A percentile compares a stretch with the other conserved stretches of the same genome.
Evolutionary conservation across 345 rosid species (phyloP).

Genomic region (Salix brachista): DNA sequence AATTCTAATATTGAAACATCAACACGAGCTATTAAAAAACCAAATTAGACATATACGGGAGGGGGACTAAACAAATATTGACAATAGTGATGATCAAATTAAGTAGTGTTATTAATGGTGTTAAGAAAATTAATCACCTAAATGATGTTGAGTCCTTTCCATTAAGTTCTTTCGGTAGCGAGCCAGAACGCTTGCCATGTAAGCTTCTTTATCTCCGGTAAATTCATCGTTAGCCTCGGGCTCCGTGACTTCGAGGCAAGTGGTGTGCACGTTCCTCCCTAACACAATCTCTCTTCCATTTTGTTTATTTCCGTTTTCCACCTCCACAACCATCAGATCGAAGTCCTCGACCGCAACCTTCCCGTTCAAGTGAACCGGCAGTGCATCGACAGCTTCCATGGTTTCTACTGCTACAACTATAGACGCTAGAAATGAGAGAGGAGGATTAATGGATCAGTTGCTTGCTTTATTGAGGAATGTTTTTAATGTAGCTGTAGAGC

Average conservation of each 20-base stretch:
- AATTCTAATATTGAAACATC: background rate
- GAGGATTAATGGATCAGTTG: background rate
- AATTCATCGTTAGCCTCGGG: constrained; percentile 82
- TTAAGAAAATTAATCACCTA: constrained; percentile 37
- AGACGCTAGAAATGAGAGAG: background rate
- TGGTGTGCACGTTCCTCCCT: constrained; percentile 76
- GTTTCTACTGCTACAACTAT: background rate
- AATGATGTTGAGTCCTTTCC: constrained; percentile 76
- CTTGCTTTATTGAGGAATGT: background rate
- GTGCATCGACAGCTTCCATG: background rate
- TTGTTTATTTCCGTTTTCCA: constrained; percentile 10
- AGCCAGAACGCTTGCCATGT: constrained; percentile 92
- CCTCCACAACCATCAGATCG: constrained; percentile 36
- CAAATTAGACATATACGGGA: background rate
- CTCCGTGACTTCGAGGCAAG: constrained; percentile 80
- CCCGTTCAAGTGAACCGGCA: background rate
- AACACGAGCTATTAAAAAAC: background rate
- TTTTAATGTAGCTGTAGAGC: background rate
- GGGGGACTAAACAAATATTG: background rate
- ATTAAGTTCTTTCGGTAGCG: constrained; percentile 68
- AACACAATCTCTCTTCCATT: constrained; percentile 63
- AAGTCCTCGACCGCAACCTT: background rate
- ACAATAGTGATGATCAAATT: background rate
- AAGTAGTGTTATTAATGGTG: background rate
- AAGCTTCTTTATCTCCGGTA: constrained; percentile 91